Base-by-base conservation (phyloP, 345 rosid genomes). In the Linum tenue region DNA sequence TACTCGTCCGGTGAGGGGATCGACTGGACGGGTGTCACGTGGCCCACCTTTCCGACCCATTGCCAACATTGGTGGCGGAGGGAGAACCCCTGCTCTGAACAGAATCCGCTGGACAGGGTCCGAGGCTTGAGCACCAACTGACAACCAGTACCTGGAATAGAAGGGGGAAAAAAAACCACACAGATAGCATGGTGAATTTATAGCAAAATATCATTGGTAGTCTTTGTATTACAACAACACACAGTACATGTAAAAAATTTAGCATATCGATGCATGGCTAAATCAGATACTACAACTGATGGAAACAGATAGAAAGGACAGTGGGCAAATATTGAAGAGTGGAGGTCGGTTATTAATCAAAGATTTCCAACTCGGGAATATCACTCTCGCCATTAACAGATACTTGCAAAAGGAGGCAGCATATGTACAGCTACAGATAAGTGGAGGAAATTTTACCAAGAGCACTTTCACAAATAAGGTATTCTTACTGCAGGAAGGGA, bases 121-220 rank as follows among this genome's bases (percentile, higher is more conserved):
- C 36, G 96, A 90, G 70, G 99, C 82, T 80, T 88, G 96, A 63
- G 96, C 99, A 71, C 97, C 97, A 56, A 94, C 97, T 9, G 99
- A 90, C 64, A 90, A 72, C 97, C 97, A 94, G 69, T 94, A 94
- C 81, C 96, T 94, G 66, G 62, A 71, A 14, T 67, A 60, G 14
- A 48, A 48, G 6, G n/a, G n/a, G 6, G 0, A 43, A 61, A 16
- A n/a, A 3, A 17, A 66, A 15, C 7, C 35, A 55, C 8, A 12
- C 2, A 31, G 7, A 37, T 10, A 31, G 31, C 31, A 22, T 22
- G 31, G 31, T 22, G 31, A 22, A 22, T 22, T 0, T 22, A 22
- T 22, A 22, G 31, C 31, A 22, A 22, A 22, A 22, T 22, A 22
- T 22, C 31, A 22, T 22, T 22, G 31, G 31, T 22, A 22, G 31